Evolutionary conservation across 2,329 filamentous ascomycete genomes (phyloP), one percentile per base, ranked within the genome.

Genomic region (Alternaria viburni): DNA sequence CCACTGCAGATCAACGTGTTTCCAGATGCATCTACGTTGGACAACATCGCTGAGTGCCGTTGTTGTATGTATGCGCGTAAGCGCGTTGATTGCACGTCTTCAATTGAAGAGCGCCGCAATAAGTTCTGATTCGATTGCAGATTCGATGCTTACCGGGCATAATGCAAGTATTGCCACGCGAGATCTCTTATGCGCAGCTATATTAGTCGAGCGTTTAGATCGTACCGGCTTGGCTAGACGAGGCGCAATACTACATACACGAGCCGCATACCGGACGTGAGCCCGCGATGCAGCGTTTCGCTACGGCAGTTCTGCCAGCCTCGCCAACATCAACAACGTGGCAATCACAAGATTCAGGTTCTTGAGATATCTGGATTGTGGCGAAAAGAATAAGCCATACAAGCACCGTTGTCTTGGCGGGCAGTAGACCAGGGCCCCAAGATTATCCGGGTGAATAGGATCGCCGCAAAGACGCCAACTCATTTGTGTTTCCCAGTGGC

Each of bases 361-460:
- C 25, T 3, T 21, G 21, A 21, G 15, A 11, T 26, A 25, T 46
- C 26, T 26, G 15, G 8, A 23, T 5, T 8, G 28, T 62, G 41
- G 46, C 55, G 45, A 52, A 26, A 36, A 41, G 36, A 15, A 50
- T 19, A 41, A 28, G n/a, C 28, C 17, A 30, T n/a, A 32, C 15
- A 3, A 44, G 15, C n/a, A 36, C 32, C 32, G 19, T 19, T 26
- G n/a, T 50, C 25, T 57, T 46, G 28, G 47, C 41, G n/a, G 5
- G 13, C 41, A 30, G 41, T 46, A 11, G 47, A 30, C 21, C 49
- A 26, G 23, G 28, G 15, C 46, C 21, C 26, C 13, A 41, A 43
- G n/a, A 52, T 59, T 59, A 64, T 19, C 57, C 61, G 64, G 44
- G 46, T 61, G 54, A 59, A 61, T 64, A 54, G 61, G 49, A 54